Conservation (phyloP, 2,329 filamentous ascomycete species). For the Xylaria sp. region DNA sequence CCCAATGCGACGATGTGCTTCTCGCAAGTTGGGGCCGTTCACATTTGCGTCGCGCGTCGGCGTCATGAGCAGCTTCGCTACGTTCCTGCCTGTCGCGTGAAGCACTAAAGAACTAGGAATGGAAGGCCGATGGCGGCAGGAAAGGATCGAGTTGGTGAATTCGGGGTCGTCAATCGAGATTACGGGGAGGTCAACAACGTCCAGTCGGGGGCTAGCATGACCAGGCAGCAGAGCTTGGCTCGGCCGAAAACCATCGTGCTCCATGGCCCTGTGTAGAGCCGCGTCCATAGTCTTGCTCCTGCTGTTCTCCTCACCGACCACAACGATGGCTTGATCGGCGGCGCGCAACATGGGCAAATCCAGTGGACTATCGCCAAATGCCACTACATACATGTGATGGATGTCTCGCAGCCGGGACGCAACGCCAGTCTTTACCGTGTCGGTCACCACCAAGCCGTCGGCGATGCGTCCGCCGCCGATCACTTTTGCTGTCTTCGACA, state of each 20-base stretch:
- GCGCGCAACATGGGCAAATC: slow-evolving; percentile 67
- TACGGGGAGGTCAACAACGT: slow-evolving; percentile 56
- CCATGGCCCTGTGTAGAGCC: slow-evolving; percentile 56
- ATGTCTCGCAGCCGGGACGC: slow-evolving; percentile 54
- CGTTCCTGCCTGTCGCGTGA: slow-evolving; percentile 58
- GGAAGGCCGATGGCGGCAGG: slow-evolving; percentile 11
- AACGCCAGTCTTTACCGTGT: slow-evolving; percentile 60
- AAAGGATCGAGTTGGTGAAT: slow-evolving; percentile 27
- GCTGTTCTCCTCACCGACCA: slow-evolving; percentile 60
- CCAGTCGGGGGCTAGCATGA: slow-evolving; percentile 54
- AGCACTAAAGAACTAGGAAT: slow-evolving; percentile 40
- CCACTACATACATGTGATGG: slow-evolving; percentile 58
- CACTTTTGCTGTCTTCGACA: slow-evolving; percentile 58
- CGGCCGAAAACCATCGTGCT: slow-evolving; percentile 53
- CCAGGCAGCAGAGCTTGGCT: slow-evolving; percentile 60
- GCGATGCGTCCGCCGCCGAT: slow-evolving; percentile 63
- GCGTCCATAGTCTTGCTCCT: slow-evolving; percentile 66
- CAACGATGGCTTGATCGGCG: slow-evolving; percentile 65
- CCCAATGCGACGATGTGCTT: slow-evolving; percentile 62
- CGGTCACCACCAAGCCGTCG: slow-evolving; percentile 63
- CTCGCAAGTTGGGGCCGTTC: slow-evolving; percentile 58
- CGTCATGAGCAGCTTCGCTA: slow-evolving; percentile 63
- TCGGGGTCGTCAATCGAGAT: slow-evolving; percentile 49
- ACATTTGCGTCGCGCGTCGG: slow-evolving; percentile 62
- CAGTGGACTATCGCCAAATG: slow-evolving; percentile 69